Evolutionary conservation across 371 early-diverging fungal genomes (phyloP).

Genomic region (Cokeromyces recurvatus): DNA sequence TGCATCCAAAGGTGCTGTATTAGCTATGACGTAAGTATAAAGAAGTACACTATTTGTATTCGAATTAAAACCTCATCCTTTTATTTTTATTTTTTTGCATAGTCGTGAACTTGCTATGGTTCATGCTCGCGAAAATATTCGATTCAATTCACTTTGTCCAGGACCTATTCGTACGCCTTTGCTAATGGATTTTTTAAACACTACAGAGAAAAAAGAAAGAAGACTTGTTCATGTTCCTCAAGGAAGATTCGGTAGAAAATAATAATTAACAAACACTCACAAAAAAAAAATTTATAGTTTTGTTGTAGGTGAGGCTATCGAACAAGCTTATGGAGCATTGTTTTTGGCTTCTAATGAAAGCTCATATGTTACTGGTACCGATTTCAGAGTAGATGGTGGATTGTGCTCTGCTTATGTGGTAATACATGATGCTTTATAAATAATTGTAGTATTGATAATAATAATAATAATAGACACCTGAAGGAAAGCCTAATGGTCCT

Average conservation of each 20-base stretch:
- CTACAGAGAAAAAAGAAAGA: constrained; percentile 81
- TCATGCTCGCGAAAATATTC: constrained; percentile 87
- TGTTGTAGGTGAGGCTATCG: constrained; percentile 76
- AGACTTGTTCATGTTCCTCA: constrained; percentile 82
- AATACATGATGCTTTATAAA: too few relatives aligned
- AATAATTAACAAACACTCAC: not conserved
- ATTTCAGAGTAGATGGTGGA: constrained; percentile 86
- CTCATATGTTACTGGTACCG: constrained; percentile 80
- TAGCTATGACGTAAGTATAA: constrained; percentile 76
- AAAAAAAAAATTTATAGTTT: too few relatives aligned
- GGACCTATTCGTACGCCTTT: constrained; percentile 82
- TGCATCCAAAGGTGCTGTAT: constrained; percentile 85
- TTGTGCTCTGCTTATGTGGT: constrained; percentile 74
- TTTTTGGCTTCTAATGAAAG: constrained; percentile 85
- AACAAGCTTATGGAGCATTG: constrained; percentile 80
- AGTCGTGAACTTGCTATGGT: constrained; percentile 82
- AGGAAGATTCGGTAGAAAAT: constrained; percentile 73
- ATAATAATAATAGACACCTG: constrained; percentile 57
- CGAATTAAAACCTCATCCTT: too few relatives aligned
- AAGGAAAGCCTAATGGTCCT: constrained; percentile 41
- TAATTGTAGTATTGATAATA: not conserved
- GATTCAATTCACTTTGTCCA: constrained; percentile 85
- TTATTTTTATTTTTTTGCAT: not conserved
- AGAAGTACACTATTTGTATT: not conserved
- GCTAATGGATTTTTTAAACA: constrained; percentile 83